A percentile compares a stretch with the other conserved stretches of the same genome.
Evolutionary conservation across 2,329 filamentous ascomycete genomes (phyloP).

Genomic region (Xylogone sp.): DNA sequence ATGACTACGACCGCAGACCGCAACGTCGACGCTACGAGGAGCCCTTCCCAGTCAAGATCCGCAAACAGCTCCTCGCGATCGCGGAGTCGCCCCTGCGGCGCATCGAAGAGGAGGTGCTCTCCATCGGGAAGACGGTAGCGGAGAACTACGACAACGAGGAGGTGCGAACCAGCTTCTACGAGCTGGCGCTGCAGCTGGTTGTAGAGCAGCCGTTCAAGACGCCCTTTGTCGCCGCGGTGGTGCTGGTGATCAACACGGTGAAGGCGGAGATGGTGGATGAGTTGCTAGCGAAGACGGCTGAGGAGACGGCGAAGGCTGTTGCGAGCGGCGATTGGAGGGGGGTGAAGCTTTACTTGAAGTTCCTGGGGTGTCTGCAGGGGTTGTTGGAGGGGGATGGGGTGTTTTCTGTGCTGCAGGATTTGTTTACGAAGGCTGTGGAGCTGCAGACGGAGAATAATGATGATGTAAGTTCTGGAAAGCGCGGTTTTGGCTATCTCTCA

Average conservation of each 20-base stretch:
- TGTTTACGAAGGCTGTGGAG: slow-evolving; percentile 90
- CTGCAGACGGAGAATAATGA: slow-evolving; percentile 90
- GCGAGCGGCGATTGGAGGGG: slow-evolving; percentile 78
- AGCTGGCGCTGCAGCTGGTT: slow-evolving; percentile 70
- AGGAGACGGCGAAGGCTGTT: slow-evolving; percentile 63
- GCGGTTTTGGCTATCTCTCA: too few species aligned
- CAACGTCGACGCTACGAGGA: slow-evolving; percentile 73
- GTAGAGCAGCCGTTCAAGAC: slow-evolving; percentile 95
- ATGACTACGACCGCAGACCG: slow-evolving; percentile 70
- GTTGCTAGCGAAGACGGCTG: slow-evolving; percentile 60
- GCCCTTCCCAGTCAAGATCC: slow-evolving; percentile 66
- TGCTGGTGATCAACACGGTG: slow-evolving; percentile 74
- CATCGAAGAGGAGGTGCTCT: slow-evolving; percentile 73
- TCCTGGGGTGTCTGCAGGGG: slow-evolving; percentile 81
- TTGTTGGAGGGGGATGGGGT: slow-evolving; percentile 80
- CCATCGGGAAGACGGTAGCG: slow-evolving; percentile 70
- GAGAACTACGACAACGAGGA: slow-evolving; percentile 86
- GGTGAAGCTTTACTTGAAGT: slow-evolving; percentile 85
- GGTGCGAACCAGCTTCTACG: slow-evolving; percentile 67
- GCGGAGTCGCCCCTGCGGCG: slow-evolving; percentile 77
- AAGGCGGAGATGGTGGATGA: slow-evolving; percentile 72
- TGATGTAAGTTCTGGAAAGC: slow-evolving; percentile 67
- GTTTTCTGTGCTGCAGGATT: slow-evolving; percentile 78
- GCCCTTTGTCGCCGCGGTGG: slow-evolving; percentile 84
- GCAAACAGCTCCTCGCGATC: slow-evolving; percentile 74